Conservation (phyloP, 768 basidiomycete genomes). For the Russula griseocarnosa region DNA sequence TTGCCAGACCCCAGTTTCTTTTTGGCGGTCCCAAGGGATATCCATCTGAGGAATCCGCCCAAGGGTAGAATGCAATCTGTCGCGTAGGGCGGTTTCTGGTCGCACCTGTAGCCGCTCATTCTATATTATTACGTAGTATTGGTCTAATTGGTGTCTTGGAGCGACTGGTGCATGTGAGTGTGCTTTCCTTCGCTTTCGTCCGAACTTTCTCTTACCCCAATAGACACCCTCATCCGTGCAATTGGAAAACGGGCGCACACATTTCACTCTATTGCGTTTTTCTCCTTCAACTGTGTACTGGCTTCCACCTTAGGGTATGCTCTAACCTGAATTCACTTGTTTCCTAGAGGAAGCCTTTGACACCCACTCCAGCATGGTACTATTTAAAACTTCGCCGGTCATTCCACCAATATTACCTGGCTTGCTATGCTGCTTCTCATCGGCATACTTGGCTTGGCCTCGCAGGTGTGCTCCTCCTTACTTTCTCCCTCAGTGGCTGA, state of each 20-base stretch:
- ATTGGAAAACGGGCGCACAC: constrained; percentile 75
- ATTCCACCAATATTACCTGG: constrained; percentile 48
- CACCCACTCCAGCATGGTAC: constrained; percentile 40
- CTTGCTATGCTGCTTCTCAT: constrained; percentile 46
- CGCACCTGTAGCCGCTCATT: background rate
- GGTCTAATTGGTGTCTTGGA: constrained; percentile 59
- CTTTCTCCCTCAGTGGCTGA: background rate
- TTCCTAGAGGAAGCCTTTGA: background rate
- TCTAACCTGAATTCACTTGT: background rate
- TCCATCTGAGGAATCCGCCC: constrained; percentile 28
- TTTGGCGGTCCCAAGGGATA: constrained; percentile 45
- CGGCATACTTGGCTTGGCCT: constrained; percentile 50
- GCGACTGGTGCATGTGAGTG: constrained; percentile 66
- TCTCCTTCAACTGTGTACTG: constrained; percentile 53
- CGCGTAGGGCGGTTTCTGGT: constrained; percentile 37
- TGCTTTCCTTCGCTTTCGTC: background rate
- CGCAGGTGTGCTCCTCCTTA: constrained; percentile 35
- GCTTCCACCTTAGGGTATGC: constrained; percentile 36
- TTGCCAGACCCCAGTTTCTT: constrained; percentile 71
- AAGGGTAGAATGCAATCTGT: constrained; percentile 55
- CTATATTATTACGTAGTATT: constrained; percentile 39
- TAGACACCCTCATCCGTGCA: constrained; percentile 52
- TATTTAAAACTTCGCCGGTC: constrained; percentile 40
- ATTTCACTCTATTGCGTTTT: constrained; percentile 66
- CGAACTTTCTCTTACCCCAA: background rate